Evolutionary conservation across 495 filamentous ascomycete species (phyloP).

Genomic region (Lentithecium fluviatile): DNA sequence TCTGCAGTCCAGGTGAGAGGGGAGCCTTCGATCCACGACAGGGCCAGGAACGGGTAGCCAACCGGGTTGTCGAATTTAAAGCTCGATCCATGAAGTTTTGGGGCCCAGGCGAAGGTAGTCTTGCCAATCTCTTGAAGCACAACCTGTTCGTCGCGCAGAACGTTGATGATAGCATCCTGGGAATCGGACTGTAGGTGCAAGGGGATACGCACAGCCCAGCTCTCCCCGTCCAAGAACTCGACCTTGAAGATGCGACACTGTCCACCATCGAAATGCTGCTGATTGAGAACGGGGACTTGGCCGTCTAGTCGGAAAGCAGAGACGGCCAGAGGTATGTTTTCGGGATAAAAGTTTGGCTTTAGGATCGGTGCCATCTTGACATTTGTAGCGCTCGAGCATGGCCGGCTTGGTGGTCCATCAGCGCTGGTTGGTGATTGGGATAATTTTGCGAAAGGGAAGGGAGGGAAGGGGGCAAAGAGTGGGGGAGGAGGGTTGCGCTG

Average conservation of each 20-base stretch:
- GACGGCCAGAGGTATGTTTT: conserved; percentile 17
- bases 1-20: conserved; percentile 1
- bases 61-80: conserved; percentile 11
- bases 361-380: no score
- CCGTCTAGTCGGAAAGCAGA: conserved; percentile 8
- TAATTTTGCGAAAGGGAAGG: no score
- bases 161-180: conserved; percentile 9
- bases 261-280: conserved; percentile 5
- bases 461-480: no score
- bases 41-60: conserved; percentile 1
- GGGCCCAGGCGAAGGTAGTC: conserved; percentile 12
- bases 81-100: conserved; percentile 11
- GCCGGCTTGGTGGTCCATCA: no score
- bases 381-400: no score
- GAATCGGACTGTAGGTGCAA: conserved; percentile 10
- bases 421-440: no score
- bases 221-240: conserved; percentile 18
- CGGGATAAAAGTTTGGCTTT: conserved; percentile 10
- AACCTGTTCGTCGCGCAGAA: conserved; percentile 5
- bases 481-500: no score
- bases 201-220: conserved; percentile 14
- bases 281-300: conserved; percentile 12
- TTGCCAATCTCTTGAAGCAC: conserved; percentile 6
- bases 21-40: conserved; percentile 10
- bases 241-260: conserved; percentile 18